Conservation (phyloP, 768 basidiomycete genomes). For the Panellus pusillus region DNA sequence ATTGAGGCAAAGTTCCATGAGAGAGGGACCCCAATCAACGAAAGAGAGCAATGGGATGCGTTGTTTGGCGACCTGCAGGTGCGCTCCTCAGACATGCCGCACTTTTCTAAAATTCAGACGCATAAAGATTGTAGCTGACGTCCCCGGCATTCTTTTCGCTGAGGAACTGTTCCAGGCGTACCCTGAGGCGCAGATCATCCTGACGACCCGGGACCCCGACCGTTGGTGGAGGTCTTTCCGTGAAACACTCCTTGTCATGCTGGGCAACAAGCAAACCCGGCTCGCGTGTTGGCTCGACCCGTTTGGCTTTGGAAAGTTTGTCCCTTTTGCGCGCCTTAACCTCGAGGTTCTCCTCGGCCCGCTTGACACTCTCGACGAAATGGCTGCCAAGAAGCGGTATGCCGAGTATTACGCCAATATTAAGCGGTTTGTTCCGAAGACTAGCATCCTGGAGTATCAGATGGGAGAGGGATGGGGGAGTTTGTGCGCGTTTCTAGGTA, state of each 20-base stretch:
- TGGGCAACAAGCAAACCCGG: not conserved
- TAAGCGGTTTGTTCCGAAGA: not conserved
- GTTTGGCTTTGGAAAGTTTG: constrained; percentile 5
- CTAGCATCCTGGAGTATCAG: constrained; percentile 7
- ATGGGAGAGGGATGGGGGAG: constrained; percentile 11
- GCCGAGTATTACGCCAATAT: constrained; percentile 1
- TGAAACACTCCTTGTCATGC: constrained; percentile 15
- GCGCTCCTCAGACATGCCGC: not conserved
- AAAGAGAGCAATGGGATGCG: constrained; percentile 1
- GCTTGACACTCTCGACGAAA: not conserved
- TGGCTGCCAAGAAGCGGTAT: not conserved
- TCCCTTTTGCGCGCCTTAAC: constrained; percentile 16
- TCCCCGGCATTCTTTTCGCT: constrained; percentile 15
- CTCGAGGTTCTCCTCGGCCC: constrained; percentile 17
- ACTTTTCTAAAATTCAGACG: not conserved
- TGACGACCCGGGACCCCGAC: constrained; percentile 14
- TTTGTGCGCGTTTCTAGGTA: constrained; percentile 14
- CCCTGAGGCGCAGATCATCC: constrained; percentile 9
- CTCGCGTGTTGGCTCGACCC: constrained; percentile 16
- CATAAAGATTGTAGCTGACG: constrained; percentile 11
- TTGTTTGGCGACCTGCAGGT: constrained; percentile 12
- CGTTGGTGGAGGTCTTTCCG: constrained; percentile 13
- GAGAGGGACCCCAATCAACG: not conserved
- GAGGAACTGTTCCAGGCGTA: constrained; percentile 8
- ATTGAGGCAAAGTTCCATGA: constrained; percentile 9